Evolutionary conservation across 805 yeast genomes (phyloP).

Genomic region (Yamadazyma scolyti): DNA sequence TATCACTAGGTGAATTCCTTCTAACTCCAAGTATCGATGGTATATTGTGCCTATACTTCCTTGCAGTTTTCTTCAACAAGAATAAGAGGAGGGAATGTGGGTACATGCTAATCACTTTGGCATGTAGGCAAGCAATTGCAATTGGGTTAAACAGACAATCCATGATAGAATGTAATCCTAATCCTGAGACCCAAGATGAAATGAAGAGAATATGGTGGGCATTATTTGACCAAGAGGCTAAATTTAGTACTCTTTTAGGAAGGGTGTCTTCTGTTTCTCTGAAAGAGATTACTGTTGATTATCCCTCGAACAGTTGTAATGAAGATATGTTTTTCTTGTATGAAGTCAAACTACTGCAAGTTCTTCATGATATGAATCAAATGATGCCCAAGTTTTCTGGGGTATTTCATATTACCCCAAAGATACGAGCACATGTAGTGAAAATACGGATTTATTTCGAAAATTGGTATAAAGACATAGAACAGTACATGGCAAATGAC

Average conservation of each 20-base stretch:
- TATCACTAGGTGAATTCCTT: conserved; percentile 1
- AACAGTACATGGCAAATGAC: no score
- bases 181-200: conserved; percentile 19
- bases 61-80: conserved; percentile 1
- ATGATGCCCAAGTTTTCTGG: no score
- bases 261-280: conserved; percentile 1
- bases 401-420: no score
- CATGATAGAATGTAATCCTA: conserved; percentile 4
- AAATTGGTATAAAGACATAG: no score
- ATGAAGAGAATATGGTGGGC: conserved; percentile 43
- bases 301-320: not conserved
- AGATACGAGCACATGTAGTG: no score
- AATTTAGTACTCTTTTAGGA: conserved; percentile 3
- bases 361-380: no score
- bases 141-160: conserved; percentile 7
- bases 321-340: not conserved
- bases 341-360: no score
- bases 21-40: conserved; percentile 3
- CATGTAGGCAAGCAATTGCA: conserved; percentile 5
- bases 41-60: not conserved
- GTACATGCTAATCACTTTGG: conserved; percentile 4
- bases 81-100: conserved; percentile 6
- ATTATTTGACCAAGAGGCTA: conserved; percentile 34
- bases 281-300: conserved; percentile 1
- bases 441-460: no score